These are phyloP conservation scores for Alternaria brassicae DNA, from an alignment of 2,329 filamentous ascomycete species.

Conservation along the genomic window DNA sequence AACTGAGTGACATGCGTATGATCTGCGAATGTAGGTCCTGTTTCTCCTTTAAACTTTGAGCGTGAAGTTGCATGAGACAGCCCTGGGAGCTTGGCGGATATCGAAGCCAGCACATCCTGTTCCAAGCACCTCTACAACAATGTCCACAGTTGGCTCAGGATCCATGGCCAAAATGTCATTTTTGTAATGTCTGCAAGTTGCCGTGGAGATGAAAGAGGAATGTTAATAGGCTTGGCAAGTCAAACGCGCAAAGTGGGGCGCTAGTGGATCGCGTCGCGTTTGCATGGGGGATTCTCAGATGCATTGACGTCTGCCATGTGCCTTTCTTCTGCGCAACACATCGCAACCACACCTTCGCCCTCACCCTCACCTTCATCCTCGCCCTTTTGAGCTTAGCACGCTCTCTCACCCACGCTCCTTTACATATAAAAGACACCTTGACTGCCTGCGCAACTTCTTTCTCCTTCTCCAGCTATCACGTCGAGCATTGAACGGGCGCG, in stretches of 20 bases:
- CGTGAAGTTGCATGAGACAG: no score
- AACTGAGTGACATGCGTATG: no score
- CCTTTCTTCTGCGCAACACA: slow-evolving; percentile 18
- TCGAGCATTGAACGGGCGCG: slow-evolving; percentile 2
- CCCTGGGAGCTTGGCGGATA: no score
- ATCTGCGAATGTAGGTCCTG: no score
- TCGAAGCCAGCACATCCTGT: no score
- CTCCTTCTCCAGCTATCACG: neutral
- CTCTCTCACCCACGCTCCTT: slow-evolving; percentile 12
- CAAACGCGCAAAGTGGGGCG: slow-evolving; percentile 24
- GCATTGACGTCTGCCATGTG: slow-evolving; percentile 23
- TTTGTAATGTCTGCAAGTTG: slow-evolving; percentile 4
- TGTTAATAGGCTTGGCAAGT: slow-evolving; percentile 33
- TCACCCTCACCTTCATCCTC: neutral
- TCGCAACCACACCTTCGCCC: slow-evolving; percentile 8
- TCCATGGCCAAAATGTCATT: neutral
- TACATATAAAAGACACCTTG: neutral
- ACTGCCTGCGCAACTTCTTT: neutral
- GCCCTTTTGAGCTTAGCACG: neutral
- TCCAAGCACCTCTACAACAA: no score
- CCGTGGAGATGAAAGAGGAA: slow-evolving; percentile 18
- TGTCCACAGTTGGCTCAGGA: no score
- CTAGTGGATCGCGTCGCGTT: slow-evolving; percentile 37
- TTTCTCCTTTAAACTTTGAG: no score
- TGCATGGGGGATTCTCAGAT: slow-evolving; percentile 30